Conservation (phyloP, 108 stramenopile genomes). For the Epithemia pelagica region DNA sequence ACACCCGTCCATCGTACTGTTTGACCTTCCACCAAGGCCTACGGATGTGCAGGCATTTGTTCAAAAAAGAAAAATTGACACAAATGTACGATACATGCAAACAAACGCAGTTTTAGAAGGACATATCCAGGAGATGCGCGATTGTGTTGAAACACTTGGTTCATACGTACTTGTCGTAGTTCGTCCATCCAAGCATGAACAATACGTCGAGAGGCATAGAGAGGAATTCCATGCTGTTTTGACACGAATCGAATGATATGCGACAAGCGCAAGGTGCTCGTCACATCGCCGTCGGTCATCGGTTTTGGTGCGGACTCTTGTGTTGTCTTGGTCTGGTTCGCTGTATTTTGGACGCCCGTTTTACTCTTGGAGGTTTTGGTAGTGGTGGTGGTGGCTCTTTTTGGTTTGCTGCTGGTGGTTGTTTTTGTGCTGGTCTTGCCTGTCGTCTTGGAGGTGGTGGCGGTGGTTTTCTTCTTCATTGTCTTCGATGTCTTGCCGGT, state of each 20-base stretch:
- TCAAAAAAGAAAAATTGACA: too few species aligned
- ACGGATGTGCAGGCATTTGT: too few species aligned
- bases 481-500: conserved; percentile 3
- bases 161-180: neutral
- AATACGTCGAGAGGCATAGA: neutral
- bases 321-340: too few species aligned
- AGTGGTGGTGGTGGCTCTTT: neutral
- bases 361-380: neutral
- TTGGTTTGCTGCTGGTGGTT: neutral
- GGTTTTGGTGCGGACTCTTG: too few species aligned
- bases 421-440: neutral
- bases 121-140: too few species aligned
- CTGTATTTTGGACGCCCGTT: neutral
- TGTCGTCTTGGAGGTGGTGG: neutral
- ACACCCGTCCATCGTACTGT: too few species aligned
- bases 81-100: too few species aligned
- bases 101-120: too few species aligned
- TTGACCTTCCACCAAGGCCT: too few species aligned
- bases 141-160: too few species aligned
- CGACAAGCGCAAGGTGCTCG: too few species aligned
- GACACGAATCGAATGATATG: neutral
- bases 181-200: neutral
- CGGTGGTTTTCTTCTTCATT: neutral
- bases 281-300: too few species aligned
- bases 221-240: neutral